Evolutionary conservation across 192 early-diverging fungal species (phyloP), one percentile per base, ranked within the genome.

Genomic region (Backusella tarrabulga): DNA sequence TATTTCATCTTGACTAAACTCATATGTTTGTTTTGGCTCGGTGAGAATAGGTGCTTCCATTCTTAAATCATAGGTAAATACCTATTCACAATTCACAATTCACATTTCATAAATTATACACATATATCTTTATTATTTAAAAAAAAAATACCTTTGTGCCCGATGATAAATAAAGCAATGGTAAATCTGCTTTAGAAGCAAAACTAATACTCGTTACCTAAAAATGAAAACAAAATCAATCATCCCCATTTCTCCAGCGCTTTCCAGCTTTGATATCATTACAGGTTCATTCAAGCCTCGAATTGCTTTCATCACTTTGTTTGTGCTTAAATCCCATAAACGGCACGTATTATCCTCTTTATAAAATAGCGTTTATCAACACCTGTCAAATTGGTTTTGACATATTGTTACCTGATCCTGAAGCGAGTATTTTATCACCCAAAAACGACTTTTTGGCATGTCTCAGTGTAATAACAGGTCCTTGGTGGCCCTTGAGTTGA

Each of bases 1-100:
- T 69, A 88, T 86, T 69, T 88, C 87, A 38, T 88, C 87, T 29
- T 76, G 75, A 60, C 82, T 83, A 38, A 81, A 84, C 2, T 83
- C 81, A 42, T 85, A 88, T 8, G 75, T 42, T 38, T 66, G 76
- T 41, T 68, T 68, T 2, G 84, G 35, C 15, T 85, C 76, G 9
- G 79, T 73, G 12, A 82, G 42, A 36, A 83, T 77, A 40, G 85
- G 76, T 11, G 73, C 68, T 11, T 85, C 72, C 2, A 81, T 82
- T 15, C 84, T 73, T 34, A 88, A 41, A 67, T 88, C 87, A 56
- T 80, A 88, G 3, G 79, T 76, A 36, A 81, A 73, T 0, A 88
- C 78, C 76, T 83, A 0, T 1, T 17, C 42, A 17, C 0, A 15
- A 5, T 17, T 32, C 32, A 32, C 0, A 32, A 32, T 17, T 44